phyloP scores from a whole-genome alignment of 2,329 filamentous ascomycete species.

The Coccinonectria pachysandricola region DNA sequence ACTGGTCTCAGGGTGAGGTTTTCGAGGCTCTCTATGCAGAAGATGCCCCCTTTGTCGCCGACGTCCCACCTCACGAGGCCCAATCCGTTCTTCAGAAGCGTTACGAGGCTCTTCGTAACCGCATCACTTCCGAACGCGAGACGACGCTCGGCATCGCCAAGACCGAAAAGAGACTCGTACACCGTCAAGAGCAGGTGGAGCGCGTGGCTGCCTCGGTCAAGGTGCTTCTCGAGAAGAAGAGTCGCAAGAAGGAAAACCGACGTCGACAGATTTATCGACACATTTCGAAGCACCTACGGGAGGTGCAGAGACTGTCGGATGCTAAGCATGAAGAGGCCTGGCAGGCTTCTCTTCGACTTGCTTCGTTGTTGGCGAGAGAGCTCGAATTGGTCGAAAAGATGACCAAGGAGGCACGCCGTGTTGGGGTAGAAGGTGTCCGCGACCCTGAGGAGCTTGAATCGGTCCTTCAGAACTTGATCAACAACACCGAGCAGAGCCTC shows the following conservation, averaged over 20 bases:
- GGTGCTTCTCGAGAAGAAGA: slow-evolving; percentile 3
- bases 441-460: slow-evolving; percentile 5
- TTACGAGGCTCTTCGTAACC: slow-evolving; percentile 9
- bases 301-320: slow-evolving; percentile 2
- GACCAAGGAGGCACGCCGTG: slow-evolving; percentile 4
- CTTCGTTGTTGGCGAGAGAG: slow-evolving; percentile 4
- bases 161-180: slow-evolving; percentile 3
- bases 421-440: slow-evolving; percentile 3
- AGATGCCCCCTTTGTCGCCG: slow-evolving; percentile 11
- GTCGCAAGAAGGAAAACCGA: slow-evolving; percentile 1
- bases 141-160: slow-evolving; percentile 1
- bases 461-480: slow-evolving; percentile 2
- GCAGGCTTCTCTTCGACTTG: slow-evolving; percentile 3
- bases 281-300: slow-evolving; percentile 17
- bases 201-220: slow-evolving; percentile 4
- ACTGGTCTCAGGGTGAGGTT: slow-evolving; percentile 7
- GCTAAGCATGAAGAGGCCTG: slow-evolving; percentile 3
- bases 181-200: slow-evolving; percentile 8
- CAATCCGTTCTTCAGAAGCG: slow-evolving; percentile 10
- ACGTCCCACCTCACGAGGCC: slow-evolving; percentile 9
- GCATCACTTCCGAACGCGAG: slow-evolving; percentile 3
- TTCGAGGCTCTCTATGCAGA: slow-evolving; percentile 11
- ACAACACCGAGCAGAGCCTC: neutral
- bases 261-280: slow-evolving; percentile 16
- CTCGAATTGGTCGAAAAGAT: slow-evolving; percentile 3